Percentiles rank a stretch among this genome's conserved stretches.
Conservation (phyloP, 352 stramenopile species). For the Pythium phragmitis region DNA sequence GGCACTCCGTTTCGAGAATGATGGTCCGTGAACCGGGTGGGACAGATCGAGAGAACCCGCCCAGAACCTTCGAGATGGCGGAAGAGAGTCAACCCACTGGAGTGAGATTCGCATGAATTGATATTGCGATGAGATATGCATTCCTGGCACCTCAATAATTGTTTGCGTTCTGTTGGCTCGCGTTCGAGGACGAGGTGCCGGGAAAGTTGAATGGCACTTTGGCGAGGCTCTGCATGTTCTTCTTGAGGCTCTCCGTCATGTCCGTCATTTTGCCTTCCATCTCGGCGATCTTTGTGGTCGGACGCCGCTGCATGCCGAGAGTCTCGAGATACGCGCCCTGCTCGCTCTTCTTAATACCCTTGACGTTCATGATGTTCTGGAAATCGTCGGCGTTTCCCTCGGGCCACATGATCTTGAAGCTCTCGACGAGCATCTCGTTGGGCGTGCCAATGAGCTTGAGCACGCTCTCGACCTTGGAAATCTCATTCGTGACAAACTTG, state of each 20-base stretch:
- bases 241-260: constrained; percentile 84
- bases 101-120: constrained; percentile 12
- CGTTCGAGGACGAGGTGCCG: constrained; percentile 22
- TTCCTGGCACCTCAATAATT: not conserved
- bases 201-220: constrained; percentile 75
- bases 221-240: constrained; percentile 84
- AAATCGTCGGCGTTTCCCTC: constrained; percentile 92
- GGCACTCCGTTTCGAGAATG: constrained; percentile 8
- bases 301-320: constrained; percentile 62
- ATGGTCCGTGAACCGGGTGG: constrained; percentile 2
- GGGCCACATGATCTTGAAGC: constrained; percentile 96
- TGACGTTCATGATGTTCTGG: constrained; percentile 94
- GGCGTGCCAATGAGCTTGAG: constrained; percentile 98
- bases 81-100: constrained; percentile 6
- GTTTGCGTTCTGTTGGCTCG: constrained; percentile 20
- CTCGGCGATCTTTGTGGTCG: constrained; percentile 67
- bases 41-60: constrained; percentile 6
- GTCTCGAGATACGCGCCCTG: constrained; percentile 60
- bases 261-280: constrained; percentile 88
- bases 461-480: constrained; percentile 95
- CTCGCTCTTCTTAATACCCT: constrained; percentile 87
- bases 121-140: constrained; percentile 13
- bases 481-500: constrained; percentile 97
- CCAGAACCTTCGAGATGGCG: constrained; percentile 23
- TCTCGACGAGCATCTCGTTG: constrained; percentile 94